Conservation (phyloP, 1,284 basidiomycete genomes). For the Exobasidium cylindrosporum region DNA sequence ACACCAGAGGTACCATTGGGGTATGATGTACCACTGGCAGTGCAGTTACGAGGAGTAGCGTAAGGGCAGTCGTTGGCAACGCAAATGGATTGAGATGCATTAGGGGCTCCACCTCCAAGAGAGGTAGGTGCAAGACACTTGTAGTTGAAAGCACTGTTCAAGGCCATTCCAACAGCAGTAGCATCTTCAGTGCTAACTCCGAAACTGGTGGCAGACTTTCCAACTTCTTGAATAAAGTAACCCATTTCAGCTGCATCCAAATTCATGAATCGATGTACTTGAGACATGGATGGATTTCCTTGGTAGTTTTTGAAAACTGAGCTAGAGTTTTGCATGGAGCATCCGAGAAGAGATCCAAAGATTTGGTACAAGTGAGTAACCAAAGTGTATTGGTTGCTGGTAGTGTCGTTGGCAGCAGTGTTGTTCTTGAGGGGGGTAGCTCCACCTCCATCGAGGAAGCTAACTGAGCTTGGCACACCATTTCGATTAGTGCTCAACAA, state of each 20-base stretch:
- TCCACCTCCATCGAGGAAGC: conserved; percentile 34
- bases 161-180: conserved; percentile 16
- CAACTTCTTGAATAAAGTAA: conserved; percentile 23
- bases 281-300: conserved; percentile 21
- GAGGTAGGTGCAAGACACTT: conserved; percentile 7
- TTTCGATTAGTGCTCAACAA: conserved; percentile 22
- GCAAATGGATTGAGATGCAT: conserved; percentile 18
- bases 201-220: conserved; percentile 22
- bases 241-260: conserved; percentile 16
- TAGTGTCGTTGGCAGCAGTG: conserved; percentile 20
- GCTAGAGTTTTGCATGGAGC: conserved; percentile 12
- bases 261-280: conserved; percentile 30
- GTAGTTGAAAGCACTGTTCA: conserved; percentile 20
- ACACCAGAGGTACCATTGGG: conserved; percentile 19
- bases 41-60: neutral
- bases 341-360: conserved; percentile 28
- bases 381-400: conserved; percentile 15
- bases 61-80: conserved; percentile 16
- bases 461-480: conserved; percentile 17
- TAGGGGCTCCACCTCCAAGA: conserved; percentile 4
- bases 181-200: conserved; percentile 23
- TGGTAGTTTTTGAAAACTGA: conserved; percentile 15
- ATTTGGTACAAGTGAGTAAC: conserved; percentile 28
- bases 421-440: conserved; percentile 23
- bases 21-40: conserved; percentile 2